Percentiles rank a stretch among this genome's conserved stretches.
Evolutionary conservation across 1,284 basidiomycete species (phyloP).

Genomic region (Afroboletus lepidellus): DNA sequence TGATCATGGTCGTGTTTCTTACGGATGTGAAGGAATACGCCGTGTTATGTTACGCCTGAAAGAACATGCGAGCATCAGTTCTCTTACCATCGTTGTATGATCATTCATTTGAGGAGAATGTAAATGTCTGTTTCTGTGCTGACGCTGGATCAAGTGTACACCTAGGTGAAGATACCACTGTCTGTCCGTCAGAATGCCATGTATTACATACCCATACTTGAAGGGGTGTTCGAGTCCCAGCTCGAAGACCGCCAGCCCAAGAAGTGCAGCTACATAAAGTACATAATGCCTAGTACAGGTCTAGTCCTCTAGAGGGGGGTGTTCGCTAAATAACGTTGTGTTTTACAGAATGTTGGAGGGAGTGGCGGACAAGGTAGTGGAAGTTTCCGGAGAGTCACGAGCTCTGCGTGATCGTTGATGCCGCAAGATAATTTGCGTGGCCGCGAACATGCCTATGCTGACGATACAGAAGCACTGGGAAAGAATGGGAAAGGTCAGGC

Average conservation of each 20-base stretch:
- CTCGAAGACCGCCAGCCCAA: neutral
- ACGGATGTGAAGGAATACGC: constrained; percentile 39
- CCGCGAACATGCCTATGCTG: constrained; percentile 8
- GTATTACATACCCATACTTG: neutral
- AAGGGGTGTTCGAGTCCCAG: neutral
- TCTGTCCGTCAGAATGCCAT: neutral
- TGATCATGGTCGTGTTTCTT: constrained; percentile 1
- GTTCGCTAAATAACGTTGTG: neutral
- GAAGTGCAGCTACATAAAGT: neutral
- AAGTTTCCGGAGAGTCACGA: neutral
- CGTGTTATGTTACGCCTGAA: constrained; percentile 40
- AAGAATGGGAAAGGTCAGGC: constrained; percentile 6
- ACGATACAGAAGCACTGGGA: constrained; percentile 13
- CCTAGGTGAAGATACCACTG: neutral
- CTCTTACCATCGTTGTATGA: constrained; percentile 8
- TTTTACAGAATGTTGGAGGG: neutral
- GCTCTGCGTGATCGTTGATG: neutral
- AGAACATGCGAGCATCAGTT: neutral
- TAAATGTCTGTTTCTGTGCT: constrained; percentile 3
- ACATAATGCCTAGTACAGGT: neutral
- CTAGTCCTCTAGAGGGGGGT: neutral
- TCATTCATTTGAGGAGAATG: neutral
- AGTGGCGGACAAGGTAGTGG: neutral
- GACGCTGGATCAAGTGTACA: neutral
- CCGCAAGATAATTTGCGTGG: constrained; percentile 6